A percentile compares a stretch with the other conserved stretches of the same genome.
Evolutionary conservation across 148 eudicot genomes (phyloP).

Genomic region (Beta vulgaris): DNA sequence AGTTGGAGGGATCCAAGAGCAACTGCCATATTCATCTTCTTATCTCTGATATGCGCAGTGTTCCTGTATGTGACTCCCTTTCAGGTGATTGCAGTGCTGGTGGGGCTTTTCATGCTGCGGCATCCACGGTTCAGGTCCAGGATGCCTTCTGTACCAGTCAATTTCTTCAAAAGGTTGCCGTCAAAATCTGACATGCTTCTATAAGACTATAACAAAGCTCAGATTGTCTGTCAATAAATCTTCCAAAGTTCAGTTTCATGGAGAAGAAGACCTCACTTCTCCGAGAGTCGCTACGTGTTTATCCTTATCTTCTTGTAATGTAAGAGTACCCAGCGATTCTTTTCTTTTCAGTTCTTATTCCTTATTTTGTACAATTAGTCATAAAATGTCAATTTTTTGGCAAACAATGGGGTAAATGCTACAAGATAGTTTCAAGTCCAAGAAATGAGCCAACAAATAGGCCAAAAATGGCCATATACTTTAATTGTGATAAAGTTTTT

Average conservation of each 20-base stretch:
- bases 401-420: constrained; percentile 5
- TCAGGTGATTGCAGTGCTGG: constrained; percentile 66
- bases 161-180: constrained; percentile 92
- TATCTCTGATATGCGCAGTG: constrained; percentile 67
- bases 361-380: constrained; percentile 27
- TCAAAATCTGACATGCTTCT: constrained; percentile 78
- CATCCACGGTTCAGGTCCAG: constrained; percentile 80
- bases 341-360: constrained; percentile 6
- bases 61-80: constrained; percentile 85
- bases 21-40: constrained; percentile 72
- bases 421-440: neutral
- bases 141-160: constrained; percentile 88
- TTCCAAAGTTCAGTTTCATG: constrained; percentile 15
- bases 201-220: constrained; percentile 47
- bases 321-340: constrained; percentile 26
- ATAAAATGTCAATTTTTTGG: constrained; percentile 20
- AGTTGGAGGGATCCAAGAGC: constrained; percentile 97
- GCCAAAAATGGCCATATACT: constrained; percentile 3
- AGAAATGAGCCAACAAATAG: neutral
- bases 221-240: constrained; percentile 8
- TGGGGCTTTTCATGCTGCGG: constrained; percentile 68
- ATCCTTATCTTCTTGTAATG: constrained; percentile 19
- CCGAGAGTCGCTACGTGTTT: neutral
- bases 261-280: constrained; percentile 20
- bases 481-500: neutral